Evolutionary conservation across 1,284 basidiomycete species (phyloP), one percentile per base, ranked within the genome.

Genomic region (Wallemia mellicola): DNA sequence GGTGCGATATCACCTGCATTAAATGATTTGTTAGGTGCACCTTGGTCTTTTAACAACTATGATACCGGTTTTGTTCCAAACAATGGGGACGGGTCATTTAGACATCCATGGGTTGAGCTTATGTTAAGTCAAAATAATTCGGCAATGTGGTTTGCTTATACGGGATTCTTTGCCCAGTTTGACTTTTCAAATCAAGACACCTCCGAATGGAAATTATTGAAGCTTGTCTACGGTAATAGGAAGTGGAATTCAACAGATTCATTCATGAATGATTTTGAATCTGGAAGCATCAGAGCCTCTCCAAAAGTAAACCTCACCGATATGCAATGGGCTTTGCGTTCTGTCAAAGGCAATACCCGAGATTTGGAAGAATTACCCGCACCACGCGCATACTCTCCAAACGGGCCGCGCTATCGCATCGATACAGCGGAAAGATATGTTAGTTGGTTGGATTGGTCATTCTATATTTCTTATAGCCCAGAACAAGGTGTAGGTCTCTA

Each of bases 301-400:
- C 59, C 64, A n/a, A 69, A 70, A 22, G 69, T 70, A 0, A 64
- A 67, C 63, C 69, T 66, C 55, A 64, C 66, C 58, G 65, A 65
- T 61, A 60, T 58, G 60, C 68, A 70, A 0, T 79, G 77, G 78
- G 71, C 73, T 15, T 69, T 73, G n/a, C 68, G 78, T 33, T 72
- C 71, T 60, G 72, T 74, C 2, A 65, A 66, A 32, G 65, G 66
- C 26, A 60, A 61, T 27, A 54, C 66, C 56, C 71, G 77, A 27
- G 78, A 80, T 63, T 70, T 81, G 19, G 80, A 81, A 63, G 69
- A 79, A 60, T 73, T 77, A 27, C 76, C 78, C 1, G 78, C 79
- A 7, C 79, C 80, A 25, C 73, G 77, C 54, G 72, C 72, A 0
- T 76, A 81, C 1, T 74, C 74, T 2, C 78, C 79, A 63, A 75